A percentile compares a stretch with the other conserved stretches of the same genome.
Evolutionary conservation across 331 rosid species (phyloP).

Genomic region (Malus hybrid): DNA sequence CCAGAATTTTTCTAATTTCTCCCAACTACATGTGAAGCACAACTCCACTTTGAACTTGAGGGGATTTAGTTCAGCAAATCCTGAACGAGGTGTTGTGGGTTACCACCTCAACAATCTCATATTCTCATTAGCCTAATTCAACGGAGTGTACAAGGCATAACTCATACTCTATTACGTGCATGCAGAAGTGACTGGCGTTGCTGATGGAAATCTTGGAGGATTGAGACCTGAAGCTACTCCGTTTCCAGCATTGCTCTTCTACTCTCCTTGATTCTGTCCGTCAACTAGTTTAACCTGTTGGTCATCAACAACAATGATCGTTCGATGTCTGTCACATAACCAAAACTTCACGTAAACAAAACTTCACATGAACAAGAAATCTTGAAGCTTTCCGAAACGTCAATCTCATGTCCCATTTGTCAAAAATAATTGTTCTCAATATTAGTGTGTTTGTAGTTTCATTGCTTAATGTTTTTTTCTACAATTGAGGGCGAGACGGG

Average conservation of each 20-base stretch:
- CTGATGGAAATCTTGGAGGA: constrained; percentile 72
- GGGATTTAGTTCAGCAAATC: no score
- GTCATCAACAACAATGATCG: constrained; percentile 60
- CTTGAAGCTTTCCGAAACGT: no score
- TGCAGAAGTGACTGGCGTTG: constrained; percentile 69
- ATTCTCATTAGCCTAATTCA: neutral
- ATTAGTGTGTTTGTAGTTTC: no score
- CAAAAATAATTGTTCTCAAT: no score
- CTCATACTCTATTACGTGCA: constrained; percentile 41
- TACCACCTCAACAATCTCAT: neutral
- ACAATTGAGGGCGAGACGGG: no score
- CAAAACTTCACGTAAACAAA: neutral
- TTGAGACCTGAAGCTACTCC: constrained; percentile 66
- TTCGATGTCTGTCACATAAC: constrained; percentile 33
- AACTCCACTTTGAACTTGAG: no score
- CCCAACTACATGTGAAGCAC: no score
- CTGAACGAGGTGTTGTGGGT: no score
- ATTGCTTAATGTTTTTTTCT: no score
- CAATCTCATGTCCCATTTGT: no score
- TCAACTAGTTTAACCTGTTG: constrained; percentile 56
- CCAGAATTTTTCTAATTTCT: no score
- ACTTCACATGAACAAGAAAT: neutral
- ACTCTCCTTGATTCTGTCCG: constrained; percentile 58
- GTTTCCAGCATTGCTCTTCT: constrained; percentile 63
- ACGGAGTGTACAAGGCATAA: neutral